phyloP scores from a whole-genome alignment of 805 yeast genomes.

The Candida koratica region DNA sequence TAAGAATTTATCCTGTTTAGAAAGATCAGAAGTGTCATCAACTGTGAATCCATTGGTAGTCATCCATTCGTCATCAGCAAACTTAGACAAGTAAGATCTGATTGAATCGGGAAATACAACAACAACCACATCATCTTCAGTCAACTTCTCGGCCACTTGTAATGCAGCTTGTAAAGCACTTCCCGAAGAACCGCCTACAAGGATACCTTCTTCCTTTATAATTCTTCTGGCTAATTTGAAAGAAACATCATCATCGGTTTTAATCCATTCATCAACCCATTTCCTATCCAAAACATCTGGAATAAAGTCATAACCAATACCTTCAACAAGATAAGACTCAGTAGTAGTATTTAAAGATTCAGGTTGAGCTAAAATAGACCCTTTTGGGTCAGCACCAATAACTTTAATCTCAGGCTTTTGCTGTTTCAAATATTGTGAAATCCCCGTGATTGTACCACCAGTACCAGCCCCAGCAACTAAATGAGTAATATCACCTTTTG shows the following conservation, averaged over 20 bases:
- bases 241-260: constrained; percentile 79
- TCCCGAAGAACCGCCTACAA: constrained; percentile 90
- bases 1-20: constrained; percentile 42
- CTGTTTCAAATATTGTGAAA: constrained; percentile 71
- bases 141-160: constrained; percentile 60
- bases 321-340: constrained; percentile 75
- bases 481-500: constrained; percentile 64
- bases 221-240: constrained; percentile 78
- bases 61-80: constrained; percentile 92
- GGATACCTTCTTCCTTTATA: constrained; percentile 78
- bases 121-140: constrained; percentile 71
- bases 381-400: constrained; percentile 82
- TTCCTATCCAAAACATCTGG: constrained; percentile 74
- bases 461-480: constrained; percentile 93
- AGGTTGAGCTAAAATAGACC: constrained; percentile 80
- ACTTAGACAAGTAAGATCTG: constrained; percentile 81
- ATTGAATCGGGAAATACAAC: constrained; percentile 83
- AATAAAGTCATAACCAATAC: constrained; percentile 85
- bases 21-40: constrained; percentile 43
- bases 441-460: constrained; percentile 96
- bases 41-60: constrained; percentile 65
- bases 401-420: constrained; percentile 58
- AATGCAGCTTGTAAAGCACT: constrained; percentile 78
- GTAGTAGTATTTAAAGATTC: constrained; percentile 59
- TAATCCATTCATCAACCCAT: constrained; percentile 73